Evolutionary conservation across 441 rosid species (phyloP), one percentile per base, ranked within the genome.

Genomic region (Populus trichocarpa): DNA sequence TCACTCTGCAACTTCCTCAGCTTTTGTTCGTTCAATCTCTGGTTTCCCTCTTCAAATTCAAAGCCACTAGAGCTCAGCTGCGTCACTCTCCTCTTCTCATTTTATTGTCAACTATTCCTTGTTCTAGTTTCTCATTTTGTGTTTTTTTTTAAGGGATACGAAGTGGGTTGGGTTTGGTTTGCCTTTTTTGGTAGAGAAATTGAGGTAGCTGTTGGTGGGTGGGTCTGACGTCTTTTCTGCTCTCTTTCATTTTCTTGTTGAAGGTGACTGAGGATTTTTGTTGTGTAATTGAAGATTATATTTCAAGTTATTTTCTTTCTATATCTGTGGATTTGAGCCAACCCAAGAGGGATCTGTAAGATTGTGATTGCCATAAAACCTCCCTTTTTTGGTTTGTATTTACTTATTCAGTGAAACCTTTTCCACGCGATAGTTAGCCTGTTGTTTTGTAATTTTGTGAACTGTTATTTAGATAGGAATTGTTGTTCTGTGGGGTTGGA

Each of bases 111-210:
- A 12, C 32, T 73, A 65, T 69, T 25, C 6, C 6, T 23, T 25
- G 25, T 79, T 28, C 26, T 64, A 68, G 35, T 46, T 22, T 74
- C 25, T 79, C 71, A 13, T 42, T 42, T 76, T 38, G 77, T 77
- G 68, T 85, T 81, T 79, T 79, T 46, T 72, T 65, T 65, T 40
- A 57, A 69, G 63, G 76, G 81, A 80, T 79, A 88, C 67, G 81
- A 81, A 79, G 86, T 82, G 88, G 87, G 87, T 84, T 82, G 84
- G 80, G 85, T 70, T 77, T 76, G 80, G 85, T 70, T 75, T 74
- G 78, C 73, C 73, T 80, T 80, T 83, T 79, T 78, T 69, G 79
- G 66, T 88, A 57, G 86, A 89, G 87, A 85, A 82, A 85, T 85
- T 83, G 74, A 63, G 75, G 74, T 82, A 66, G 35, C 81, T 66